Conservation (phyloP, 768 basidiomycete species). For the Pleurotus eryngii region DNA sequence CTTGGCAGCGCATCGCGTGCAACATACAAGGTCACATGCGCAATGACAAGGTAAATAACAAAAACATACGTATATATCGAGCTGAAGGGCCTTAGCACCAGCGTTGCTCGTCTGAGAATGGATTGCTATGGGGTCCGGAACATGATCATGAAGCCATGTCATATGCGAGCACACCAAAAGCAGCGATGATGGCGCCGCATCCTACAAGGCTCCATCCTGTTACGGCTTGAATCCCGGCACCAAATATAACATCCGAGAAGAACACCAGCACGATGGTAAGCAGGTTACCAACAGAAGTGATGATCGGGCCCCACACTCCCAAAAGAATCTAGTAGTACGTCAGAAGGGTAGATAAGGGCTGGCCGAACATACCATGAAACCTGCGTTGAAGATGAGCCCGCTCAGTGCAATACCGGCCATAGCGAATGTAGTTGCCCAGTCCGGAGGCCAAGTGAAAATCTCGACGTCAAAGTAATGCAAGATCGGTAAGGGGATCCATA, state of each 20-base stretch:
- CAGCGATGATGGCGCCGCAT: slow-evolving; percentile 73
- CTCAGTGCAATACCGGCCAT: slow-evolving; percentile 67
- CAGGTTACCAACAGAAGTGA: slow-evolving; percentile 87
- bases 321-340: slow-evolving; percentile 57
- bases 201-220: slow-evolving; percentile 75
- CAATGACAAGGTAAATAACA: background rate
- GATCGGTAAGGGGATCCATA: slow-evolving; percentile 80
- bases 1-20: slow-evolving; percentile 6
- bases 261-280: slow-evolving; percentile 92
- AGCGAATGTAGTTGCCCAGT: slow-evolving; percentile 38
- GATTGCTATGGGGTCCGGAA: background rate
- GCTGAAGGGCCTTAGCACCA: background rate
- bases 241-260: slow-evolving; percentile 72
- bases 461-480: slow-evolving; percentile 68
- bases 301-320: slow-evolving; percentile 84
- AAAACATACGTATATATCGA: background rate
- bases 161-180: slow-evolving; percentile 76
- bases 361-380: slow-evolving; percentile 65
- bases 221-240: slow-evolving; percentile 55
- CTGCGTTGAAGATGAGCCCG: slow-evolving; percentile 81
- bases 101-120: background rate
- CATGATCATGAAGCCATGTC: slow-evolving; percentile 48
- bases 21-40: slow-evolving; percentile 6
- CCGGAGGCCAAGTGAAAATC: slow-evolving; percentile 60
- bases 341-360: slow-evolving; percentile 7